phyloP scores from a whole-genome alignment of 345 rosid genomes.

The Camelina sativa region DNA sequence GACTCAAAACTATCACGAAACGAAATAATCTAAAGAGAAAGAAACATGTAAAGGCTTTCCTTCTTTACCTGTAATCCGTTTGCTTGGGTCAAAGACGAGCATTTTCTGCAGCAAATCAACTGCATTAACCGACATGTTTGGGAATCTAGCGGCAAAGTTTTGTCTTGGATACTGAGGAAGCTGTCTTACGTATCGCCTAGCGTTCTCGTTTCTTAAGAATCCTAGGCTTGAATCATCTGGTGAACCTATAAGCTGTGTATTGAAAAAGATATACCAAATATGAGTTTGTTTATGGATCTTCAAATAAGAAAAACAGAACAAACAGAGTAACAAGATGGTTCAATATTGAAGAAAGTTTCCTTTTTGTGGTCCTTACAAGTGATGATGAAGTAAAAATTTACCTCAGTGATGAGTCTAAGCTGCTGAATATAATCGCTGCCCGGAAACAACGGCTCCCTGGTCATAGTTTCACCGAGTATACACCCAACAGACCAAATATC shows the following conservation, averaged over 20 bases:
- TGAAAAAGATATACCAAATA: neutral
- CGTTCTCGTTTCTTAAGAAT: conserved; percentile 58
- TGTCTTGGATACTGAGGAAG: conserved; percentile 59
- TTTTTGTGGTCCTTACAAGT: neutral
- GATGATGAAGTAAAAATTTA: conserved; percentile 24
- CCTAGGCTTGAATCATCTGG: conserved; percentile 60
- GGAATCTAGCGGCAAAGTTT: conserved; percentile 50
- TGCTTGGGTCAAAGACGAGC: conserved; percentile 59
- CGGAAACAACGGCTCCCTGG: conserved; percentile 83
- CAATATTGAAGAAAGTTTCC: neutral
- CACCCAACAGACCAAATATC: conserved; percentile 99
- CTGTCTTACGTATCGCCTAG: conserved; percentile 56
- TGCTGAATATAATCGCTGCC: conserved; percentile 95
- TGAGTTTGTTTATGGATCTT: neutral
- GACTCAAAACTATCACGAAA: conserved; percentile 5
- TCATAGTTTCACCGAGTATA: conserved; percentile 87
- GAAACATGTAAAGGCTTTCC: neutral
- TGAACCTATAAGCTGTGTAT: conserved; percentile 54
- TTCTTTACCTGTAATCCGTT: conserved; percentile 55
- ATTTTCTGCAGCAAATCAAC: conserved; percentile 56
- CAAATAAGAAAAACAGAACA: neutral
- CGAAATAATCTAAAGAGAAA: neutral
- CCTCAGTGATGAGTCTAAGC: conserved; percentile 87
- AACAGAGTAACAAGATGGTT: neutral
- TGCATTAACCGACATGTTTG: conserved; percentile 49